These are phyloP conservation scores for Epithele typhae DNA, from an alignment of 768 basidiomycete genomes.

Conservation along the genomic window DNA sequence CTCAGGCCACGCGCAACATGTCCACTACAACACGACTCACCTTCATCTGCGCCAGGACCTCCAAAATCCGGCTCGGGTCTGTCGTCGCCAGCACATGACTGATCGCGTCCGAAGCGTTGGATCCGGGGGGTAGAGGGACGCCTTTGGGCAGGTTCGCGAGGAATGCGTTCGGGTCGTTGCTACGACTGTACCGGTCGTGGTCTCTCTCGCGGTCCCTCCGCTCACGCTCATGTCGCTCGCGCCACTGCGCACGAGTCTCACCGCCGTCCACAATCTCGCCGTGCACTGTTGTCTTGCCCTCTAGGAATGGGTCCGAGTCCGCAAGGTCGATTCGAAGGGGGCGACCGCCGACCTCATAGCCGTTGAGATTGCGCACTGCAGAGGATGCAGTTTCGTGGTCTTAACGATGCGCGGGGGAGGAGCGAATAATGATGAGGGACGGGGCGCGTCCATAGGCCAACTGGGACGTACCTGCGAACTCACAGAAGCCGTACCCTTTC, in stretches of 20 bases:
- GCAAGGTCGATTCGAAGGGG: conserved; percentile 92
- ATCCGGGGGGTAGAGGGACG: conserved; percentile 65
- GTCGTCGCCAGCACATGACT: conserved; percentile 81
- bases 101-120: conserved; percentile 75
- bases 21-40: too few species aligned
- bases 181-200: conserved; percentile 3
- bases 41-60: conserved; percentile 98
- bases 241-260: conserved; percentile 53
- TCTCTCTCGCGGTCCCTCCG: conserved; percentile 23
- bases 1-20: too few species aligned
- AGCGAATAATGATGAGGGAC: conserved; percentile 13
- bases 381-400: conserved; percentile 96
- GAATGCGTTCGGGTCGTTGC: conserved; percentile 36
- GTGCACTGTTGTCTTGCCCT: conserved; percentile 84
- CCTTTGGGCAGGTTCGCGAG: conserved; percentile 72
- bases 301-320: conserved; percentile 87
- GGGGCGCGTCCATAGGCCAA: conserved; percentile 19
- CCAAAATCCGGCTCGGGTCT: conserved; percentile 80
- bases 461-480: conserved; percentile 71
- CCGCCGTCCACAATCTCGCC: conserved; percentile 77
- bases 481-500: conserved; percentile 90
- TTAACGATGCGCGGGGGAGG: conserved; percentile 27
- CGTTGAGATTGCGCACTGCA: conserved; percentile 94
- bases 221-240: conserved; percentile 39
- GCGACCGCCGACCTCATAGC: conserved; percentile 87